These are phyloP conservation scores for Oryza brachyantha DNA, from an alignment of 176 grass and related monocot genomes.

Conservation along the genomic window DNA sequence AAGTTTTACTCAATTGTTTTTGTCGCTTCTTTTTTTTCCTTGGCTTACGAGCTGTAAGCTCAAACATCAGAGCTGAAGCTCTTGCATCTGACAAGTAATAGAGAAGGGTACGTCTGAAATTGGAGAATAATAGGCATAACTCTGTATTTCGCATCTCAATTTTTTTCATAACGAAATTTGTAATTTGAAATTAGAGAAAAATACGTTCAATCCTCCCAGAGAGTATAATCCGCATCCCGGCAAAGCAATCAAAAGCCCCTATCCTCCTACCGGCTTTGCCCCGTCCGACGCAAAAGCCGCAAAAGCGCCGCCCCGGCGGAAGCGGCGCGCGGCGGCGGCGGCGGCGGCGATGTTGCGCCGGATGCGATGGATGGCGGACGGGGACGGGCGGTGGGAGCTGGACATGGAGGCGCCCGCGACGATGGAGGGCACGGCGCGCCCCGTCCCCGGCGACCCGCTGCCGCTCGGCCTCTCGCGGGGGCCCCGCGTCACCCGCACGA, in stretches of 20 bases:
- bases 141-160: too few relatives aligned
- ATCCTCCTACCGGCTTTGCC: slow-evolving; percentile 22
- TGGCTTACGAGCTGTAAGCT: too few relatives aligned
- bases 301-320: slow-evolving; percentile 10
- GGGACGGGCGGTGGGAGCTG: slow-evolving; percentile 68
- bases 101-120: not conserved
- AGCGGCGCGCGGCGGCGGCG: not conserved
- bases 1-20: too few relatives aligned
- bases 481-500: slow-evolving; percentile 65
- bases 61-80: too few relatives aligned
- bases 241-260: slow-evolving; percentile 6
- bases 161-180: too few relatives aligned
- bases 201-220: not conserved
- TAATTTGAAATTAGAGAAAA: not conserved
- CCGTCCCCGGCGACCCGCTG: slow-evolving; percentile 74
- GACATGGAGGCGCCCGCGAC: slow-evolving; percentile 78
- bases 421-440: slow-evolving; percentile 85
- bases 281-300: slow-evolving; percentile 8
- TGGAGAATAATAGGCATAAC: not conserved
- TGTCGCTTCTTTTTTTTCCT: too few relatives aligned
- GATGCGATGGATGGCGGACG: slow-evolving; percentile 70
- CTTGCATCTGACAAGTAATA: not conserved
- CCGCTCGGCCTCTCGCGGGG: slow-evolving; percentile 77
- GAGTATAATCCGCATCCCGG: not conserved
- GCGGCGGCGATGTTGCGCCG: slow-evolving; percentile 50